Evolutionary conservation across 495 filamentous ascomycete species (phyloP).

Genomic region (Aspergillus nidulans): DNA sequence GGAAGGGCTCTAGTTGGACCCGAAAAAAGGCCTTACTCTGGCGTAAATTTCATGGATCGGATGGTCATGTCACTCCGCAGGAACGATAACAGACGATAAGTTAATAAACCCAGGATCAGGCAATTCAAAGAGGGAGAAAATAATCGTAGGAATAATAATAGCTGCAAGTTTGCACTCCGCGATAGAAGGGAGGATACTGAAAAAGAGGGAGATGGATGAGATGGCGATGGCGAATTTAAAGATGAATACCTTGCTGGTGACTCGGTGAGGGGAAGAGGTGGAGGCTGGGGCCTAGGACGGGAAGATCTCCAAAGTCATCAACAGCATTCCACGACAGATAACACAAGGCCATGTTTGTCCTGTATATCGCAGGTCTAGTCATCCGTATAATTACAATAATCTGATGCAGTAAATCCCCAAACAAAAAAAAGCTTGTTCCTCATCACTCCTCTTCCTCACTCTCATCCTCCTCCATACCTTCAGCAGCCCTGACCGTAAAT

Average conservation of each 20-base stretch:
- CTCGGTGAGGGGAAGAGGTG: constrained; percentile 5
- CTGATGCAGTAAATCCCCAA: constrained; percentile 14
- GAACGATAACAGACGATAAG: constrained; percentile 17
- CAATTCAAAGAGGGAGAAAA: background rate
- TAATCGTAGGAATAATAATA: no score
- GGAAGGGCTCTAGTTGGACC: background rate
- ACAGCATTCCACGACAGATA: background rate
- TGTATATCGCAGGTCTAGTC: background rate
- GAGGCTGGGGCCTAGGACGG: background rate
- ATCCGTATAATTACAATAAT: constrained; percentile 23
- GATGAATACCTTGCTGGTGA: background rate
- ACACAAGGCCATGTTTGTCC: background rate
- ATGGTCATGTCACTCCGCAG: constrained; percentile 52
- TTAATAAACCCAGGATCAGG: background rate
- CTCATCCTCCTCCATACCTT: constrained; percentile 94
- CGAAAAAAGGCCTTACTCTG: constrained; percentile 44
- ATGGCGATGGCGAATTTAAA: constrained; percentile 11
- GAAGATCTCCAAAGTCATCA: background rate
- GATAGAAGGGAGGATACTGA: background rate
- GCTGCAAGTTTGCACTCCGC: background rate
- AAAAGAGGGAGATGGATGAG: constrained; percentile 16
- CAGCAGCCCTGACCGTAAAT: constrained; percentile 78
- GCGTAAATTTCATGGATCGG: constrained; percentile 65
- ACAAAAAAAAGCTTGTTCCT: constrained; percentile 3
- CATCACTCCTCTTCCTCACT: constrained; percentile 66